Evolutionary conservation across 2,329 filamentous ascomycete species (phyloP).

Genomic region (Fusarium stilboides): DNA sequence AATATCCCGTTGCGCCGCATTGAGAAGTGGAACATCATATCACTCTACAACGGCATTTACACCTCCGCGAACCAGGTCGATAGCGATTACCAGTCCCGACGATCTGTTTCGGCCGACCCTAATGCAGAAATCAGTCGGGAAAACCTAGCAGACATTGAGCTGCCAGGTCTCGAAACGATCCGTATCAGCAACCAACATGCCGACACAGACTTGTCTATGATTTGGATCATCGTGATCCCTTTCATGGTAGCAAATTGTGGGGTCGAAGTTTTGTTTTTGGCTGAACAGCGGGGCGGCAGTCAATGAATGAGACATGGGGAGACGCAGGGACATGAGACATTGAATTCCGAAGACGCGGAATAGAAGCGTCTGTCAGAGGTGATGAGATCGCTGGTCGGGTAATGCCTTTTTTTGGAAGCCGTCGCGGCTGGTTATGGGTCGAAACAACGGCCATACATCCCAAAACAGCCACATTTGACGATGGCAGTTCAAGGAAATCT

Average conservation of each 20-base stretch:
- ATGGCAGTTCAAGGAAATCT: conserved; percentile 8
- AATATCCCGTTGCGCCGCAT: conserved; percentile 2
- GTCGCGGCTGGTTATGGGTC: conserved; percentile 1
- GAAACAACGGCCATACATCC: conserved; percentile 17
- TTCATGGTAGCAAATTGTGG: conserved; percentile 29
- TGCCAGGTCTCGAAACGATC: conserved; percentile 28
- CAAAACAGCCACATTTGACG: conserved; percentile 29
- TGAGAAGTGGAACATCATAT: conserved; percentile 13
- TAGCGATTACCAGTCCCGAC: background rate
- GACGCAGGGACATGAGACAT: conserved; percentile 20
- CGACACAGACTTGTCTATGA: conserved; percentile 1
- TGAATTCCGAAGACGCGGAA: conserved; percentile 34
- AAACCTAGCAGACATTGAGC: conserved; percentile 5
- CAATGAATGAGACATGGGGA: conserved; percentile 1
- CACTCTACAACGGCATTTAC: background rate
- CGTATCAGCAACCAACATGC: background rate
- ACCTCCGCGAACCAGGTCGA: background rate
- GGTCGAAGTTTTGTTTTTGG: conserved; percentile 7
- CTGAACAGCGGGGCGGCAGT: conserved; percentile 15
- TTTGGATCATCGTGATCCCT: conserved; percentile 32
- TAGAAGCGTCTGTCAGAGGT: background rate
- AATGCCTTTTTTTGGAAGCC: conserved; percentile 6
- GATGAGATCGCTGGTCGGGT: conserved; percentile 15
- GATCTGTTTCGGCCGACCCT: conserved; percentile 8
- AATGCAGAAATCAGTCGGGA: conserved; percentile 28